Conservation (phyloP, 257 asterid species). For the Leptodermis oblonga region DNA sequence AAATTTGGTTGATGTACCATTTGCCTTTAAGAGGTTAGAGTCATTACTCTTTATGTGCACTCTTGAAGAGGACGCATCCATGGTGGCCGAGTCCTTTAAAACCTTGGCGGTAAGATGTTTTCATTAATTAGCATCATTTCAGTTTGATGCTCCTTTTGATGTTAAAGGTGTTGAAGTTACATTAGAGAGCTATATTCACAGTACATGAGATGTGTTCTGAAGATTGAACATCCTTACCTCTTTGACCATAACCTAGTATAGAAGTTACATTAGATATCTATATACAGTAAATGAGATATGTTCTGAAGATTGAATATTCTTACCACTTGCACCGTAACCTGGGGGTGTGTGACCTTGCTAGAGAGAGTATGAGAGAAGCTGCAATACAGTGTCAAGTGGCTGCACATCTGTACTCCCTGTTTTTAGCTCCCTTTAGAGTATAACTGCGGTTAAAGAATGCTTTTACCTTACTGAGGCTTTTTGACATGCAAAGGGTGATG, state of each 20-base stretch:
- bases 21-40: constrained; percentile 76
- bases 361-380: neutral
- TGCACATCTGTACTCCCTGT: neutral
- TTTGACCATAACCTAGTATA: too few species aligned
- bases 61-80: constrained; percentile 57
- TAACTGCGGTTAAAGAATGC: neutral
- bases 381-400: neutral
- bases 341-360: neutral
- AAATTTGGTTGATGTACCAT: constrained; percentile 71
- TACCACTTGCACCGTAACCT: neutral
- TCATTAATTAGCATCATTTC: constrained; percentile 1
- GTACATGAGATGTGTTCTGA: neutral
- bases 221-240: too few species aligned
- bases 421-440: neutral
- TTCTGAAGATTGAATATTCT: too few species aligned
- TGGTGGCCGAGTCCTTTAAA: constrained; percentile 52
- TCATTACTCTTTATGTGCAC: constrained; percentile 68
- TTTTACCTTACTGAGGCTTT: neutral
- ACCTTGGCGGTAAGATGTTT: constrained; percentile 63
- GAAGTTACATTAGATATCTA: too few species aligned
- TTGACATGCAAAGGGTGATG: neutral
- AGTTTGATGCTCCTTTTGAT: neutral
- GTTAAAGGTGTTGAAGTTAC: neutral
- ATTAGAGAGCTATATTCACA: too few species aligned
- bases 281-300: too few species aligned